Evolutionary conservation across 169 alveolate genomes (phyloP), one percentile per base, ranked within the genome.

Genomic region (Plasmodium knowlesi): DNA sequence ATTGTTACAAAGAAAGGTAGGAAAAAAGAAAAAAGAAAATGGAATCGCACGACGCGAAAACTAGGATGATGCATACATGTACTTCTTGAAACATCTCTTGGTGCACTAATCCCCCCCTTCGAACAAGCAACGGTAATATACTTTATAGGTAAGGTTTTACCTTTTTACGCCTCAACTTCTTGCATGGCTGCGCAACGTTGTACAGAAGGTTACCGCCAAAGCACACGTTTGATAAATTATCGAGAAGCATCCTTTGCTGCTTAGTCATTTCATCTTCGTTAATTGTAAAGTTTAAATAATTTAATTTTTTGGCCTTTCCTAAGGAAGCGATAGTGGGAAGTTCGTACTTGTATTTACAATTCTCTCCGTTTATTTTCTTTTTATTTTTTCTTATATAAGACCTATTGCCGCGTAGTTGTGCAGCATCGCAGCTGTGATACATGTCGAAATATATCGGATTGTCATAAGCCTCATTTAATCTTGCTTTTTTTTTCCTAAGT

Each of bases 291-390:
- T 78, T 76, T 32, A 85, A 85, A 57, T 85, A 73, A 19, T 81
- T 71, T 61, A 89, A 80, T 61, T 79, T 89, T 81, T 89, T 89
- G 70, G 61, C 90, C 72, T 89, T 89, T 80, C 94, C 94, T 50
- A 89, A 72, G 10, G 94, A 89, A 67, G 94, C 94, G 28, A 89
- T 89, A 50, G 94, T 89, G 19, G 94, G 94, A 41, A 89, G 30
- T 34, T 89, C 94, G 79, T 89, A 89, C 73, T 89, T 89, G 43
- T 89, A 37, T 79, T 57, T 89, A 57, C 9, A 14, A 14, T 34
- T 39, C 82, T 79, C 72, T 43, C 28, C 43, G 39, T 79, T 61
- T 67, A 50, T 12, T 41, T 41, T 54, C 32, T 79, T 78, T 43
- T 50, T 89, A 41, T 50, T 34, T 30, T 32, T 89, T 79, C 43